Evolutionary conservation across 345 rosid genomes (phyloP), one percentile per base, ranked within the genome.

Genomic region (Gossypium rotundifolium): DNA sequence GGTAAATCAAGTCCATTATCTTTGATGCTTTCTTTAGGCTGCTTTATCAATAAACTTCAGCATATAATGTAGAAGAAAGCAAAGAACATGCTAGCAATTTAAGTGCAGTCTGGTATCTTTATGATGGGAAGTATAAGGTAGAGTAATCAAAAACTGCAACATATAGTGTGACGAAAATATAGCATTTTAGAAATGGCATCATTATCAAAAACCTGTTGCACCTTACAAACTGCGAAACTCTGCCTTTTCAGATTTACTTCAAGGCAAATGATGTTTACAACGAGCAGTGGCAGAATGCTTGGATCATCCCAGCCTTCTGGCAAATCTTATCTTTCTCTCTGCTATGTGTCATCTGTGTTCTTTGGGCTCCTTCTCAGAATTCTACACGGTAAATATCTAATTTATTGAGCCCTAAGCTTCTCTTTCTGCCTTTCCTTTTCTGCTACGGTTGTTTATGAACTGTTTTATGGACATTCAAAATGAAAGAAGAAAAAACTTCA

Each of bases 271-370:
- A 93, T 79, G 83, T 87, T 40, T 93, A 92, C 81, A 95, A 95
- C 25, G 97, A 93, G 80, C 88, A 78, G 29, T 95, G 99, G 99
- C 97, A 90, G 85, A 90, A 87, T 70, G 97, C 97, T 29, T 95
- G 99, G 98, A 84, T 93, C 82, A 90, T 95, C 80, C 94, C 98
- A 4, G 96, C 97, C 52, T 88, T 93, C 77, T 93, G 99, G 99
- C 99, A 93, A 75, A 81, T 95, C 25, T 86, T 93, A 65, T 93
- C 98, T 4, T 93, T 91, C 77, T 91, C 94, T 20, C 87, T 95
- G 42, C 87, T 93, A 14, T 82, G 86, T 25, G 84, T 95, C 78
- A 93, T 95, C 40, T 93, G 94, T 72, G 88, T 79, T 85, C 98
- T 95, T 23, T 93, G 96, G 99, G 92, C 98, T 22, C 98, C 99